Conservation (phyloP, 139 green algal species). For the Tetratostichococcus sp. region DNA sequence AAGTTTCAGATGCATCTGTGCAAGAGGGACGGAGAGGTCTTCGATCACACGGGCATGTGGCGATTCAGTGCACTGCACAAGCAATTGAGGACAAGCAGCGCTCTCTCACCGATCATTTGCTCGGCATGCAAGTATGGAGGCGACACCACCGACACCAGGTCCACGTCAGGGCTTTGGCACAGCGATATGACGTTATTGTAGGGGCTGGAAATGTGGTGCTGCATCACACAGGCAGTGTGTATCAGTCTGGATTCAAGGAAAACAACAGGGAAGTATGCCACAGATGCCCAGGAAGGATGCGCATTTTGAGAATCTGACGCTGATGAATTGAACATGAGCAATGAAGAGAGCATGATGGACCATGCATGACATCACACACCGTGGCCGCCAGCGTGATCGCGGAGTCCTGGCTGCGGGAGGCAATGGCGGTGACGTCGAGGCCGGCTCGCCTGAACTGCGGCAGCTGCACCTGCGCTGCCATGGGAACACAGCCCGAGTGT, state of each 20-base stretch:
- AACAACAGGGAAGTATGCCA: not conserved
- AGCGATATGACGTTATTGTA: not conserved
- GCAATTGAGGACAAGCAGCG: too few species aligned
- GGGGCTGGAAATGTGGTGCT: not conserved
- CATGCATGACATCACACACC: not conserved
- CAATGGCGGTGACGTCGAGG: constrained; percentile 6
- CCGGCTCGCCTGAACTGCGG: constrained; percentile 11
- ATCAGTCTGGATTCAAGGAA: too few species aligned
- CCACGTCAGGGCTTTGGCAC: constrained; percentile 4
- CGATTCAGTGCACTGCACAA: too few species aligned
- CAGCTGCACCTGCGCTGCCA: constrained; percentile 7
- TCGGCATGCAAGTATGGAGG: constrained; percentile 8
- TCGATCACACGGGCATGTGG: too few species aligned
- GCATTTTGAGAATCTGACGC: too few species aligned
- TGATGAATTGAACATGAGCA: too few species aligned
- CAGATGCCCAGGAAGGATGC: not conserved
- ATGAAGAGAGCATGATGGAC: too few species aligned
- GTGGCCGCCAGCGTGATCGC: constrained; percentile 4
- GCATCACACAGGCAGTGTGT: too few species aligned
- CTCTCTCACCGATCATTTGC: constrained; percentile 7
- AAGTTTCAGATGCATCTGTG: too few species aligned
- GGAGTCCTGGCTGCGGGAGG: constrained; percentile 4
- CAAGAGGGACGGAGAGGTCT: too few species aligned
- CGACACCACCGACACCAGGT: constrained; percentile 6
- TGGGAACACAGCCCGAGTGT: not conserved